These are phyloP conservation scores for Pelargonium australe DNA, from an alignment of 441 rosid genomes.

Conservation along the genomic window DNA sequence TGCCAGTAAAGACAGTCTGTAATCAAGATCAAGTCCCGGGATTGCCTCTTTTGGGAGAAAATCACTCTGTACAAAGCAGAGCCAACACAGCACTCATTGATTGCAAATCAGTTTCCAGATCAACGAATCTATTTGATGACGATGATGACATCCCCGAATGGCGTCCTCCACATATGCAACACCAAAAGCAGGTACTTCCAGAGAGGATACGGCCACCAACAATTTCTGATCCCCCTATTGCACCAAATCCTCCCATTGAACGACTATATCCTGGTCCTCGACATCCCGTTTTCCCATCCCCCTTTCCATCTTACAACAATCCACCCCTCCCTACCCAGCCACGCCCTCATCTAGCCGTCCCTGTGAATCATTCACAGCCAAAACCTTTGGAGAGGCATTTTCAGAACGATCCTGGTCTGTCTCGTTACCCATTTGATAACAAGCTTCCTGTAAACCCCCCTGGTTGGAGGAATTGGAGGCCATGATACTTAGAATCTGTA, in stretches of 20 bases:
- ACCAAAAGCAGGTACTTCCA: conserved; percentile 8
- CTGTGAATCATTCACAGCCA: conserved; percentile 2
- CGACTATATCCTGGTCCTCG: conserved; percentile 9
- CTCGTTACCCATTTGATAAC: conserved; percentile 11
- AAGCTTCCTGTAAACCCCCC: conserved; percentile 13
- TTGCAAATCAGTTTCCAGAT: conserved; percentile 2
- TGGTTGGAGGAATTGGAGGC: conserved; percentile 20
- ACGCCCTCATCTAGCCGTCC: conserved; percentile 2
- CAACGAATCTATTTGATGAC: conserved; percentile 23
- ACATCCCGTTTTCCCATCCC: neutral
- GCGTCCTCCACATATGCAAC: conserved; percentile 19
- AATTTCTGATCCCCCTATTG: conserved; percentile 7
- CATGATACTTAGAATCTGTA: conserved; percentile 10
- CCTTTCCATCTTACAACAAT: neutral
- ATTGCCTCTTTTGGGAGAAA: conserved; percentile 10
- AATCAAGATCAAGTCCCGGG: neutral
- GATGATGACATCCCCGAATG: conserved; percentile 32
- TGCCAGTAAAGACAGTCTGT: conserved; percentile 18
- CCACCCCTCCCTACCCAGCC: conserved; percentile 7
- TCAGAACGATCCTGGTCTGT: conserved; percentile 13
- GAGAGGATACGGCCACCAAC: conserved; percentile 6
- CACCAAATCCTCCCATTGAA: neutral
- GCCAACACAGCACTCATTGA: conserved; percentile 3
- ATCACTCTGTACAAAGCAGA: conserved; percentile 13
- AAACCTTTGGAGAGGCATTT: conserved; percentile 5